A percentile compares a stretch with the other conserved stretches of the same genome.
Conservation (phyloP, 2,329 filamentous ascomycete species). For the Chrysoporthe cubensis region DNA sequence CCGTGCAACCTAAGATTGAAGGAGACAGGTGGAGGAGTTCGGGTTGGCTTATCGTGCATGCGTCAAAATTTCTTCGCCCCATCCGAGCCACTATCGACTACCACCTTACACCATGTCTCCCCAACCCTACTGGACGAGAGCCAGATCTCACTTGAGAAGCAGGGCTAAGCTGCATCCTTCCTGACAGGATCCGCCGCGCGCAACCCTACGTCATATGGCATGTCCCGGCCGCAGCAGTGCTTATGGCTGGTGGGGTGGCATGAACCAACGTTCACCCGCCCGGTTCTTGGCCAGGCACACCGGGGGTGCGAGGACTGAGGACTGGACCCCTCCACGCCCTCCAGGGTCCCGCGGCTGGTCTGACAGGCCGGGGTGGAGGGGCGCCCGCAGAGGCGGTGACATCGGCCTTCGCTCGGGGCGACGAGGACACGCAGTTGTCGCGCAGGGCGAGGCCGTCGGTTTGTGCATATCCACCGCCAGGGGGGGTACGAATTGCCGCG, state of each 20-base stretch:
- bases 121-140: background rate
- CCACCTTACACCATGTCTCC: background rate
- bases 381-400: background rate
- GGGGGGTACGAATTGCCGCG: background rate
- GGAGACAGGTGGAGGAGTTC: slow-evolving; percentile 10
- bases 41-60: background rate
- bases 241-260: background rate
- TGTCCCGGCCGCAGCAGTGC: background rate
- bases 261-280: background rate
- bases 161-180: background rate
- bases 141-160: background rate
- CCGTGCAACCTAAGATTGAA: background rate
- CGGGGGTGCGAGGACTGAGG: background rate
- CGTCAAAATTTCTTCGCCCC: background rate
- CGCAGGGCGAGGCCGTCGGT: background rate
- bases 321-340: too few relatives aligned
- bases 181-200: background rate
- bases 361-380: background rate
- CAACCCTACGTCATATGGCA: slow-evolving; percentile 6
- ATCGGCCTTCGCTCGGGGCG: background rate
- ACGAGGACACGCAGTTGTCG: background rate
- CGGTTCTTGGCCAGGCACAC: background rate
- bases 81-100: background rate
- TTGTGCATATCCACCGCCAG: slow-evolving; percentile 1
- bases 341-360: too few relatives aligned